Conservation (phyloP, 2,329 filamentous ascomycete genomes). For the Delphinella strobiligena region DNA sequence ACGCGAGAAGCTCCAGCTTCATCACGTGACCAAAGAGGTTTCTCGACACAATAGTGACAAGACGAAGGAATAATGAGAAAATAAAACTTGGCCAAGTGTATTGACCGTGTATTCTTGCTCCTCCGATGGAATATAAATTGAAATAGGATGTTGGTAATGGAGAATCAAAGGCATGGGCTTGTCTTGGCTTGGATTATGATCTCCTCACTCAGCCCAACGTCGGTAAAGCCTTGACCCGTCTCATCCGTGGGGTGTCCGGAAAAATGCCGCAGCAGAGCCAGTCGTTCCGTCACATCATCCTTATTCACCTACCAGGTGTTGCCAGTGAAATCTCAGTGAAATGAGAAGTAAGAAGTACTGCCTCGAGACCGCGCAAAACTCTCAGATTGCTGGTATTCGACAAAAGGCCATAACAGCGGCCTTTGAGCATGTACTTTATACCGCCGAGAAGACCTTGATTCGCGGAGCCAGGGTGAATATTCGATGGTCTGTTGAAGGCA, state of each 20-base stretch:
- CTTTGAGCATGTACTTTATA: too few species aligned
- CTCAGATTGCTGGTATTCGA: too few species aligned
- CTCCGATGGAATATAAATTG: neutral
- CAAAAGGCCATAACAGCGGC: too few species aligned
- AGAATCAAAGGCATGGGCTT: neutral
- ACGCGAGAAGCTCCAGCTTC: neutral
- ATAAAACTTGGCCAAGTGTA: neutral
- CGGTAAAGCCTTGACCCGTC: neutral
- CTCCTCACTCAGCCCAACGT: neutral
- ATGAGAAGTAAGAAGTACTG: neutral
- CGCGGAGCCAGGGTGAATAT: too few species aligned
- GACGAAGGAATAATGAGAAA: neutral
- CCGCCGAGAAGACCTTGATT: too few species aligned
- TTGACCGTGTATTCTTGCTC: neutral
- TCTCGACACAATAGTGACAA: neutral
- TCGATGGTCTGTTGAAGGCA: too few species aligned
- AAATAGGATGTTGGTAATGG: neutral
- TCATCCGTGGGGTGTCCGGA: neutral
- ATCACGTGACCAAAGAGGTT: slow-evolving; percentile 3
- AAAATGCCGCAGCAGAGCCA: neutral
- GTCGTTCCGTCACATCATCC: too few species aligned
- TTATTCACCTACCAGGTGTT: too few species aligned
- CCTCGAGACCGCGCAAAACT: too few species aligned
- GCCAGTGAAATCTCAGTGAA: neutral
- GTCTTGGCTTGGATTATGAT: neutral